A percentile compares a stretch with the other conserved stretches of the same genome.
These are phyloP conservation scores for Daldinia childiae DNA, from an alignment of 495 filamentous ascomycete genomes.

Conservation along the genomic window DNA sequence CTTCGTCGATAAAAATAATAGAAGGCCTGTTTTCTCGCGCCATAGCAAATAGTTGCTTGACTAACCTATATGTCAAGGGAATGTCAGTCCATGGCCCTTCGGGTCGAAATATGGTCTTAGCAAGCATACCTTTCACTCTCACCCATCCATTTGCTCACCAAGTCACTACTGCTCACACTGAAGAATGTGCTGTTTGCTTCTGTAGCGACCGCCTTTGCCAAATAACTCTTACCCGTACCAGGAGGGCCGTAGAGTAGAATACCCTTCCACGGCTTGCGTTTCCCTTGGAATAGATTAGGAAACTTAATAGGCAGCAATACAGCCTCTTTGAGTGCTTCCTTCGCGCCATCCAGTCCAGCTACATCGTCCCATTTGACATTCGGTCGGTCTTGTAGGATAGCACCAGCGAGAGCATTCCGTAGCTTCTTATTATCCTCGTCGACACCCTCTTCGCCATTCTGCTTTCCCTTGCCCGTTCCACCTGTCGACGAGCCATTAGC, in stretches of 20 bases:
- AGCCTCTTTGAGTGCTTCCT: slow-evolving; percentile 97
- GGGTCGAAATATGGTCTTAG: neutral
- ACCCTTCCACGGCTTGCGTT: slow-evolving; percentile 97
- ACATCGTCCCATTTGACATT: slow-evolving; percentile 98
- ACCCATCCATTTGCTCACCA: slow-evolving; percentile 99
- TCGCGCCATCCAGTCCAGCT: slow-evolving; percentile 92
- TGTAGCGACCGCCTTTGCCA: slow-evolving; percentile 97
- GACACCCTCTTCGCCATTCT: slow-evolving; percentile 58
- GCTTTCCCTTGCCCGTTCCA: slow-evolving; percentile 66
- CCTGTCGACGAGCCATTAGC: slow-evolving; percentile 83
- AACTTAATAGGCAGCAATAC: slow-evolving; percentile 98
- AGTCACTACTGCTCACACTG: slow-evolving; percentile 93
- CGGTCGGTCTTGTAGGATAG: slow-evolving; percentile 92
- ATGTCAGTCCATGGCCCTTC: slow-evolving; percentile 10
- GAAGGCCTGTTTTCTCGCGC: slow-evolving; percentile 97
- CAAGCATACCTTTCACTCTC: slow-evolving; percentile 87
- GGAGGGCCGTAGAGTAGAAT: slow-evolving; percentile 96
- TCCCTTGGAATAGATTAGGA: slow-evolving; percentile 95
- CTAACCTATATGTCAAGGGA: slow-evolving; percentile 66
- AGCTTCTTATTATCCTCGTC: slow-evolving; percentile 96
- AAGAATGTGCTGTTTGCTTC: slow-evolving; percentile 99
- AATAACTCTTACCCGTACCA: slow-evolving; percentile 95
- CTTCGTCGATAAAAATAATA: slow-evolving; percentile 99
- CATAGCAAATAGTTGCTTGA: slow-evolving; percentile 98
- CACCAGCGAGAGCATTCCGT: slow-evolving; percentile 86